Base-by-base conservation (phyloP, 768 basidiomycete species). In the Tylopilus intermedius region DNA sequence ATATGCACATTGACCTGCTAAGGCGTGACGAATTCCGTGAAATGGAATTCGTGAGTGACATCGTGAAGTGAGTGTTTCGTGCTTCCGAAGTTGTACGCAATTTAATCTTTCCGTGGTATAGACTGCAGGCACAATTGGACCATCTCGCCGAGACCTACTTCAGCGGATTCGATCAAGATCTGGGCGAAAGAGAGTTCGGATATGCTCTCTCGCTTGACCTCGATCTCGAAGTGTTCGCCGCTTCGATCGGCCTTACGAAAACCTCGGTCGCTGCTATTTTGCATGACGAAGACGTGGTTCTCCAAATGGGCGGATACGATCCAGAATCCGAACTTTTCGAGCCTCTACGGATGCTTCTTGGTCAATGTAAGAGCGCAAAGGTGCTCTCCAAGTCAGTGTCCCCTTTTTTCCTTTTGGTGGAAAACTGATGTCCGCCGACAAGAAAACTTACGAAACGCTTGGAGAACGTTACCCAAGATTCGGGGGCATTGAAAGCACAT, bases 141-240 rank as follows among this genome's bases (percentile, higher is more conserved):
- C 94, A 97, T 66, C 78, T 97, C 3, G 83, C 88, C 1, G 90
- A 92, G 61, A 84, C 88, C 1, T 89, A 94, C 68, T 93, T 98
- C 62, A 77, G 76, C 50, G 82, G 80, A 15, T 87, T 84, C 58
- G 86, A 90, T n/a, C 80, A 84, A 47, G 96, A 97, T 67, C 70
- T 95, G 24, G 92, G 86, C 10, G 95, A 98, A 71, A 81, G 88
- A 22, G 92, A 96, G 68, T 75, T 95, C 29, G 90, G 89, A 2
- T 86, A 89, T 62, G 81, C 87, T 1, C 71, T 83, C 24, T 80
- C 86, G 10, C 84, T 95, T 58, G 95, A 99, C 63, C 80, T 83
- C 58, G 96, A 99, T 68, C 76, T 98, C 8, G 95, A 99, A 66
- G 88, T 90, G 69, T 94, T 97, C 68, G 82, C 90, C 18, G 94